Evolutionary conservation across 225 moss, liverwort and hornwort genomes (phyloP).

Genomic region (Anthoceros angustus): DNA sequence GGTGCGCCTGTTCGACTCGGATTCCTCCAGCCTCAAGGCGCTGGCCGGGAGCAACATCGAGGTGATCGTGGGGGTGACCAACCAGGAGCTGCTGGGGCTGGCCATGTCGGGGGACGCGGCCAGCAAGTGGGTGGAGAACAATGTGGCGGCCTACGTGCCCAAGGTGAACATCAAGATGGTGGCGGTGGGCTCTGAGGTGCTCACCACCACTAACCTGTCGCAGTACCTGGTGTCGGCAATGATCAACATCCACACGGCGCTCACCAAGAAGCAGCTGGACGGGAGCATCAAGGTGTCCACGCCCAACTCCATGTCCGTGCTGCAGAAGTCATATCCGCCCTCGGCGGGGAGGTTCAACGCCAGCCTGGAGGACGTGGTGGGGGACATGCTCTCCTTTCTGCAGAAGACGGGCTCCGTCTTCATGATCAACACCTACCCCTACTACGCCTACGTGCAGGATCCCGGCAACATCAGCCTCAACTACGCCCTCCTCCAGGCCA

Average conservation of each 20-base stretch:
- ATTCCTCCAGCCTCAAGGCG: slow-evolving; percentile 6
- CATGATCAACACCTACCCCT: slow-evolving; percentile 12
- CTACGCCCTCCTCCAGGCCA: slow-evolving; percentile 10
- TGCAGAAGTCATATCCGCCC: slow-evolving; percentile 12
- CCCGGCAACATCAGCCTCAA: slow-evolving; percentile 2
- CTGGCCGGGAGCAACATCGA: slow-evolving; percentile 4
- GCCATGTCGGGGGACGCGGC: slow-evolving; percentile 6
- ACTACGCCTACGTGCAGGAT: slow-evolving; percentile 5
- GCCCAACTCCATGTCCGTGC: slow-evolving; percentile 8
- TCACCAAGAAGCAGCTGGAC: slow-evolving; percentile 8
- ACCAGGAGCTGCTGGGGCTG: slow-evolving; percentile 2
- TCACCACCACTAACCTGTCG: not conserved
- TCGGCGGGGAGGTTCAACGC: slow-evolving; percentile 11
- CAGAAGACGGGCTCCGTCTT: slow-evolving; percentile 8
- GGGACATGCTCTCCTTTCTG: slow-evolving; percentile 7
- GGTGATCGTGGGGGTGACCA: slow-evolving; percentile 6
- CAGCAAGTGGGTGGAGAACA: slow-evolving; percentile 8
- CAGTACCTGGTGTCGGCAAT: slow-evolving; percentile 22
- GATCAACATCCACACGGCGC: slow-evolving; percentile 18
- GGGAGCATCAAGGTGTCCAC: slow-evolving; percentile 13
- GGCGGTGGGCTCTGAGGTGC: slow-evolving; percentile 16
- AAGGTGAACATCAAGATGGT: slow-evolving; percentile 11
- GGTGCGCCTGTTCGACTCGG: slow-evolving; percentile 8
- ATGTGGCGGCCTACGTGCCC: not conserved
- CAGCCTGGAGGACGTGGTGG: slow-evolving; percentile 1